Percentiles rank a stretch among this genome's conserved stretches.
These are phyloP conservation scores for Gastrolobium villosum DNA, from an alignment of 306 rosid species.

Conservation along the genomic window DNA sequence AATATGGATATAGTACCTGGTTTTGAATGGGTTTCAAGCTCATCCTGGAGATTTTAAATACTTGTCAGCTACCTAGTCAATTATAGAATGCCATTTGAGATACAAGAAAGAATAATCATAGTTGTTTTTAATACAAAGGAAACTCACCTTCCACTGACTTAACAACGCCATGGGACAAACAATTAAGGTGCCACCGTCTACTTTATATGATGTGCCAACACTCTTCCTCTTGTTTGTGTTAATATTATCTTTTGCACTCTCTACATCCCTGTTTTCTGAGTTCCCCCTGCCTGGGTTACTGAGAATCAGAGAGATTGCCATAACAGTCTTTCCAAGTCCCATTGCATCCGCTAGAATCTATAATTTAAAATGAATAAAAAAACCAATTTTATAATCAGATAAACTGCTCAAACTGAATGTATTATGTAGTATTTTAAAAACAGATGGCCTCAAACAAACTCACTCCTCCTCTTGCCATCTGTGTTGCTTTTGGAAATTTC, in stretches of 20 bases:
- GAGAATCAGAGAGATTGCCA: constrained; percentile 87
- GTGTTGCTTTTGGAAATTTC: constrained; percentile 74
- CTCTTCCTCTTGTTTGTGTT: constrained; percentile 45
- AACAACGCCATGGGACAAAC: constrained; percentile 94
- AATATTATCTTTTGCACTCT: constrained; percentile 23
- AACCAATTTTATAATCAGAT: constrained; percentile 33
- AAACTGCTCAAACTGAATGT: constrained; percentile 7
- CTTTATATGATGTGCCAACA: constrained; percentile 28
- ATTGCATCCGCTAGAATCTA: constrained; percentile 92
- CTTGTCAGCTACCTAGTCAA: constrained; percentile 40
- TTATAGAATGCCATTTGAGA: constrained; percentile 13
- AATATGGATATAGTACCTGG: constrained; percentile 69
- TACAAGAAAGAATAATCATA: neutral
- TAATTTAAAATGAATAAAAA: neutral
- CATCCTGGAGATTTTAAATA: constrained; percentile 68
- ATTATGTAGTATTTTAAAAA: neutral
- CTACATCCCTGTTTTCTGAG: constrained; percentile 39
- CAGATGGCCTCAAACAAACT: constrained; percentile 50
- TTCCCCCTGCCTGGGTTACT: constrained; percentile 59
- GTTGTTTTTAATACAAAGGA: neutral
- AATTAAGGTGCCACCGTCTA: constrained; percentile 82
- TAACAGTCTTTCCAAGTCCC: constrained; percentile 98
- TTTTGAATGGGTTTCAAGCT: constrained; percentile 82
- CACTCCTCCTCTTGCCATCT: constrained; percentile 95
- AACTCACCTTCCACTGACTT: constrained; percentile 88